Evolutionary conservation across 2,329 filamentous ascomycete genomes (phyloP).

Genomic region (Fusarium liriodendri): DNA sequence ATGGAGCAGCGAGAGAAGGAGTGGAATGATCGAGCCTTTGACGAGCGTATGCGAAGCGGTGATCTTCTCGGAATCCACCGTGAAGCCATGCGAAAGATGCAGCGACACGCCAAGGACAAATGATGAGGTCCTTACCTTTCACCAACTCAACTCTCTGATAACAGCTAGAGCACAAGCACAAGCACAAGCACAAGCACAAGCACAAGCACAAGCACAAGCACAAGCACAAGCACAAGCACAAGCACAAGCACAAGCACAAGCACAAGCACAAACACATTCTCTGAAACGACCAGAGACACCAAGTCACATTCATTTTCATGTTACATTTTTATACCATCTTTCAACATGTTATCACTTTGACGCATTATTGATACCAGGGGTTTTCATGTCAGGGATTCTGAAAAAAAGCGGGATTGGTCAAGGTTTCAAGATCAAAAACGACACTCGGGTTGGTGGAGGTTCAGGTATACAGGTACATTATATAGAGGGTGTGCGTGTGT

Average conservation of each 20-base stretch:
- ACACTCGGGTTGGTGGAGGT: slow-evolving; percentile 20
- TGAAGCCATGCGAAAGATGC: slow-evolving; percentile 84
- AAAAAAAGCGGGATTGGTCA: slow-evolving; percentile 21
- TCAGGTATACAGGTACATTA: slow-evolving; percentile 26
- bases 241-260: background rate
- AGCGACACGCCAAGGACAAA: slow-evolving; percentile 58
- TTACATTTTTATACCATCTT: slow-evolving; percentile 28
- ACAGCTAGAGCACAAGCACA: background rate
- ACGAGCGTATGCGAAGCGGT: slow-evolving; percentile 80
- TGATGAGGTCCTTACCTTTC: background rate
- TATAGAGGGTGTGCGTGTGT: slow-evolving; percentile 21
- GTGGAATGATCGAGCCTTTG: slow-evolving; percentile 71
- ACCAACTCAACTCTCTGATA: background rate
- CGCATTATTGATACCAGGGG: slow-evolving; percentile 43
- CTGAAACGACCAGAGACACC: background rate
- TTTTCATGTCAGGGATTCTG: slow-evolving; percentile 28
- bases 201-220: background rate
- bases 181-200: background rate
- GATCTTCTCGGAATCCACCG: slow-evolving; percentile 81
- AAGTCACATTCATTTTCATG: slow-evolving; percentile 18
- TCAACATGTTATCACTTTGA: slow-evolving; percentile 17
- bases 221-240: background rate
- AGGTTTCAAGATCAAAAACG: slow-evolving; percentile 23
- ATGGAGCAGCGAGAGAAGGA: slow-evolving; percentile 68
- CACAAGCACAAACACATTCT: background rate